Evolutionary conservation across 2,329 filamentous ascomycete genomes (phyloP).

Genomic region (Exophiala oligosperma): DNA sequence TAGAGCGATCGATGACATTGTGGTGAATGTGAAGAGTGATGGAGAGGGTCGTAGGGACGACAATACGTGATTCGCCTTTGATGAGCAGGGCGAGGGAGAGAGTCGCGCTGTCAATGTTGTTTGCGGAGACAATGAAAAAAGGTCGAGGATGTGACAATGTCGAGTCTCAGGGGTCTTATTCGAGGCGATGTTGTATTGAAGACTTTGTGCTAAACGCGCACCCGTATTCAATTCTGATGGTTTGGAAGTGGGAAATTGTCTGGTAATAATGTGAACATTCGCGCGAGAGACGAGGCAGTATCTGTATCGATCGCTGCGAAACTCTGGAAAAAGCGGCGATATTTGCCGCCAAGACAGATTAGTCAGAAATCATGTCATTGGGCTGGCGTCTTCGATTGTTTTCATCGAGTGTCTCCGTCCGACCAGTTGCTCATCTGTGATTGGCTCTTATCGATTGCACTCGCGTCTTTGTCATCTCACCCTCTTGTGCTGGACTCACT

Average conservation of each 20-base stretch:
- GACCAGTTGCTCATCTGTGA: not conserved
- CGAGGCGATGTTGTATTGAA: not conserved
- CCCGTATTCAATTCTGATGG: not conserved
- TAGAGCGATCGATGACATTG: conserved; percentile 45
- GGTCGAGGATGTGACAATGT: not conserved
- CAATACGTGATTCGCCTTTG: conserved; percentile 8
- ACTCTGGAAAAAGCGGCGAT: not conserved
- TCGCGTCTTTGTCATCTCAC: too few relatives aligned
- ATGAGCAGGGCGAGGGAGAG: not conserved
- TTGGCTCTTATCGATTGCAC: not conserved
- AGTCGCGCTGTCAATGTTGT: conserved; percentile 14
- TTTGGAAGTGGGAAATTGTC: not conserved
- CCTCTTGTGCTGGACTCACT: too few relatives aligned
- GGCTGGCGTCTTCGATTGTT: not conserved
- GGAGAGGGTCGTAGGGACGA: not conserved
- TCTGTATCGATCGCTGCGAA: not conserved
- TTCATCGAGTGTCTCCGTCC: not conserved
- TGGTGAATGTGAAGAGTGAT: not conserved
- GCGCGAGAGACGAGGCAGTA: not conserved
- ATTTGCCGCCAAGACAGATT: not conserved
- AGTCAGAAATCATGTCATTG: not conserved
- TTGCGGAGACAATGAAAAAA: conserved; percentile 9
- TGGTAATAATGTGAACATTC: too few relatives aligned
- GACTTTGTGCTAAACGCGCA: not conserved
- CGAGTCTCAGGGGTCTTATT: not conserved